Evolutionary conservation across 805 yeast species (phyloP), one percentile per base, ranked within the genome.

Genomic region (Pichia phayaonensis): DNA sequence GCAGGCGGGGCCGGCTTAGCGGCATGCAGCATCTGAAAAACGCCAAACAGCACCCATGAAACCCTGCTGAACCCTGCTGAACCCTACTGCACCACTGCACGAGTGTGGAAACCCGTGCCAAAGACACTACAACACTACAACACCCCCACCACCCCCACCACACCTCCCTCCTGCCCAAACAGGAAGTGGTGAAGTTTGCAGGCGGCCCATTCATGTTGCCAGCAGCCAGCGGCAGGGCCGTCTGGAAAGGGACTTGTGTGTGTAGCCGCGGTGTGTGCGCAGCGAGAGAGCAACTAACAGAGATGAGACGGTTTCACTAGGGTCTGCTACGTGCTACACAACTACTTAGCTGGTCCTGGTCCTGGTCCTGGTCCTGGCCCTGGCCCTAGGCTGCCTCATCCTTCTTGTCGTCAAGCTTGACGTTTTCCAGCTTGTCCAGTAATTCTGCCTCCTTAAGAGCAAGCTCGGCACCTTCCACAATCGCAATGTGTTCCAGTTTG

Each of bases 401-500:
- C 20, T 34, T 34, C 38, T 34, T 34, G 3, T 34, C 38, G 8
- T n/a, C 20, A n/a, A 34, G 5, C 2, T 16, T n/a, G 8, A 34
- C 38, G 8, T n/a, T n/a, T 7, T 34, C 20, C 10, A 34, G 7
- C 20, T 26, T 42, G 3, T 42, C 20, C 21, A 42, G 27, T 34
- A 34, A n/a, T 6, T 34, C 20, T 16, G 42, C 42, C 2, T 21
- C 36, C 10, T 38, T 13, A 23, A 48, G 42, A 2, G 52, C 90
- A 49, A 75, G 75, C 42, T 75, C 73, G 0, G 97, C 82, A 4
- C 96, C 99, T 63, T 90, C 95, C 2, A 94, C 97, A 44, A 94
- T 94, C 6, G 97, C 98, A 24, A 73, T 67, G 67, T 94, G 99
- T 66, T 94, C 99, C 22, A 81, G 71, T 23, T 71, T 72, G 64